These are phyloP conservation scores for Tricholoma sp. DNA, from an alignment of 768 basidiomycete species.

Conservation along the genomic window DNA sequence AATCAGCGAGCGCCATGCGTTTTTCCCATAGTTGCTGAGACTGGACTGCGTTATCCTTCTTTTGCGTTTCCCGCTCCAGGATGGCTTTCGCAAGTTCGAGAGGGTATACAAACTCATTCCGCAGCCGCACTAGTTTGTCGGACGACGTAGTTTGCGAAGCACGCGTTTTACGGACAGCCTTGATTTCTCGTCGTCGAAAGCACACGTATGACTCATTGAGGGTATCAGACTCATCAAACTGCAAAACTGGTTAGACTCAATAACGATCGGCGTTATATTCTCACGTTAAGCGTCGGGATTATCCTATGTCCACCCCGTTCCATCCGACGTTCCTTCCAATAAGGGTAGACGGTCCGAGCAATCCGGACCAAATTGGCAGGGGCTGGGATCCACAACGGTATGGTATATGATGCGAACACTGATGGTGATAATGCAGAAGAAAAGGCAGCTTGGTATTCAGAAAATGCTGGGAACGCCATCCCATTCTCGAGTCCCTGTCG, in stretches of 20 bases:
- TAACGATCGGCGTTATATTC: slow-evolving; percentile 15
- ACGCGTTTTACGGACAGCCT: slow-evolving; percentile 90
- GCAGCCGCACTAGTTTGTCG: slow-evolving; percentile 81
- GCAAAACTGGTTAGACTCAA: slow-evolving; percentile 19
- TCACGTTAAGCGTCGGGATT: slow-evolving; percentile 83
- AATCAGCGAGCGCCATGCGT: slow-evolving; percentile 65
- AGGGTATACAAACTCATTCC: slow-evolving; percentile 66
- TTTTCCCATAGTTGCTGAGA: slow-evolving; percentile 73
- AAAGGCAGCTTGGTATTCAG: slow-evolving; percentile 68
- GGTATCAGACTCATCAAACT: slow-evolving; percentile 82
- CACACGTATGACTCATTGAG: slow-evolving; percentile 94
- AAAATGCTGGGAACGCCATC: slow-evolving; percentile 65
- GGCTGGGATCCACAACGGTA: slow-evolving; percentile 66
- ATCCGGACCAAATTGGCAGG: slow-evolving; percentile 59
- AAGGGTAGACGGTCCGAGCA: slow-evolving; percentile 73
- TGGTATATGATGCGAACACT: slow-evolving; percentile 61
- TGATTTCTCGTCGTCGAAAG: slow-evolving; percentile 93
- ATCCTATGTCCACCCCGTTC: slow-evolving; percentile 80
- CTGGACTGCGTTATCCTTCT: slow-evolving; percentile 58
- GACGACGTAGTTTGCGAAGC: slow-evolving; percentile 85
- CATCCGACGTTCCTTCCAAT: slow-evolving; percentile 84
- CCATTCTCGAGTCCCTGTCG: slow-evolving; percentile 57
- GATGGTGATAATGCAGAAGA: slow-evolving; percentile 52
- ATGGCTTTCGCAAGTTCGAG: slow-evolving; percentile 69
- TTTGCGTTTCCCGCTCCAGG: slow-evolving; percentile 67